Percentiles rank a stretch among this genome's conserved stretches.
phyloP scores from a whole-genome alignment of 179 eudicot genomes.

The Actinidia chinensis region DNA sequence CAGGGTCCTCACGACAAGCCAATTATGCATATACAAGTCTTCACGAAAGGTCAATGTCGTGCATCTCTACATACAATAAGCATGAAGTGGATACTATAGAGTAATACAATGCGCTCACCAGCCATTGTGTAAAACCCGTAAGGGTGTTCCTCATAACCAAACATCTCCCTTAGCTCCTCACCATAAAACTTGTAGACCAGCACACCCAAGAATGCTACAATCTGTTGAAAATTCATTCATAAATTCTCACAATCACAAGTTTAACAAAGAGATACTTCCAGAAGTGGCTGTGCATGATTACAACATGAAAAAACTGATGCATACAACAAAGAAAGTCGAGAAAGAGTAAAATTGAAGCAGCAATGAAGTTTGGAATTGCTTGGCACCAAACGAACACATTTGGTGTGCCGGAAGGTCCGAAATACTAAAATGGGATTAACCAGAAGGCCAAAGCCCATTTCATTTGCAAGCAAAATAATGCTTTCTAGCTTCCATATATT shows the following conservation, averaged over 20 bases:
- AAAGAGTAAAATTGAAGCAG: too few relatives aligned
- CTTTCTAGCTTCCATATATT: too few relatives aligned
- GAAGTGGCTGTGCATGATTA: not conserved
- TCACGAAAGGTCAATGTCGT: too few relatives aligned
- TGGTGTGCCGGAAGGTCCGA: too few relatives aligned
- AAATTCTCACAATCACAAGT: conserved; percentile 8
- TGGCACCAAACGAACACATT: too few relatives aligned
- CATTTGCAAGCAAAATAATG: too few relatives aligned
- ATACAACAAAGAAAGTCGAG: too few relatives aligned
- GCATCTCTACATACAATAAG: not conserved
- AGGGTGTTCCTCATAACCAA: conserved; percentile 96
- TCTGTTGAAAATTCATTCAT: conserved; percentile 47
- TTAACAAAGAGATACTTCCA: conserved; percentile 9
- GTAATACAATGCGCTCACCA: conserved; percentile 40
- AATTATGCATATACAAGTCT: too few relatives aligned
- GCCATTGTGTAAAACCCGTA: conserved; percentile 96
- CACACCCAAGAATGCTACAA: conserved; percentile 84
- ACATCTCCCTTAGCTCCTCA: conserved; percentile 95
- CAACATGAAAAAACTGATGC: not conserved
- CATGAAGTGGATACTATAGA: too few relatives aligned
- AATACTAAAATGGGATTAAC: too few relatives aligned
- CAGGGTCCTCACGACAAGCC: not conserved
- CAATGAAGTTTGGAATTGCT: too few relatives aligned
- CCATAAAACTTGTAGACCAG: conserved; percentile 92
- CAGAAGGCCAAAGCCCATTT: too few relatives aligned